phyloP scores from a whole-genome alignment of 257 asterid genomes.

The Coffea canephora region DNA sequence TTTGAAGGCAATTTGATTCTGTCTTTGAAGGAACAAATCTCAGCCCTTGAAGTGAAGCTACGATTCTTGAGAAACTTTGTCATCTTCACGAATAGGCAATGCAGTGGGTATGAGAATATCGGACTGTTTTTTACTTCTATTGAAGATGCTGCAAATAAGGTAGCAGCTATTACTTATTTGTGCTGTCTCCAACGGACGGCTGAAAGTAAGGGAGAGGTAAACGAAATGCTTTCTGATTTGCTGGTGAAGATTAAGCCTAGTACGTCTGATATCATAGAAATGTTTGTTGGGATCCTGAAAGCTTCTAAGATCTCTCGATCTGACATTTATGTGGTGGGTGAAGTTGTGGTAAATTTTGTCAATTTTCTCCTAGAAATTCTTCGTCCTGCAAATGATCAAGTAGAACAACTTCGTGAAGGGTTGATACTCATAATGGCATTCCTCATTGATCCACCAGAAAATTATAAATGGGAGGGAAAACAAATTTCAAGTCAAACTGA shows the following conservation, averaged over 20 bases:
- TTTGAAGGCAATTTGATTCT: not conserved
- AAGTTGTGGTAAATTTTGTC: not conserved
- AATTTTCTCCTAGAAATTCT: slow-evolving; percentile 1
- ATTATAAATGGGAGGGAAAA: not conserved
- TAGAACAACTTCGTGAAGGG: not conserved
- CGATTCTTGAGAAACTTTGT: not conserved
- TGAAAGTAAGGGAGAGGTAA: not conserved
- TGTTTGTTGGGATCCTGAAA: not conserved
- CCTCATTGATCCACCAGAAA: not conserved
- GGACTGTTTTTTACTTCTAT: not conserved
- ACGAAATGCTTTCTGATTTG: not conserved
- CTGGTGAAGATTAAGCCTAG: not conserved
- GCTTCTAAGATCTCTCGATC: not conserved
- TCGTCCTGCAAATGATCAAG: not conserved
- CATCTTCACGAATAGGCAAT: not conserved
- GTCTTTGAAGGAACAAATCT: not conserved
- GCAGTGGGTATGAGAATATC: not conserved
- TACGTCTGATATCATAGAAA: not conserved
- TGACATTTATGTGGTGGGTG: not conserved
- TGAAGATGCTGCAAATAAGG: not conserved
- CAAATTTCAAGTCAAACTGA: not conserved
- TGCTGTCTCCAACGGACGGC: not conserved
- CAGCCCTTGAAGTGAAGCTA: slow-evolving; percentile 10
- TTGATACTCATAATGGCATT: not conserved
- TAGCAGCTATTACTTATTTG: slow-evolving; percentile 1